Percentiles rank a stretch among this genome's conserved stretches.
Conservation (phyloP, 1,284 basidiomycete species). For the Porphyrellus sp. region DNA sequence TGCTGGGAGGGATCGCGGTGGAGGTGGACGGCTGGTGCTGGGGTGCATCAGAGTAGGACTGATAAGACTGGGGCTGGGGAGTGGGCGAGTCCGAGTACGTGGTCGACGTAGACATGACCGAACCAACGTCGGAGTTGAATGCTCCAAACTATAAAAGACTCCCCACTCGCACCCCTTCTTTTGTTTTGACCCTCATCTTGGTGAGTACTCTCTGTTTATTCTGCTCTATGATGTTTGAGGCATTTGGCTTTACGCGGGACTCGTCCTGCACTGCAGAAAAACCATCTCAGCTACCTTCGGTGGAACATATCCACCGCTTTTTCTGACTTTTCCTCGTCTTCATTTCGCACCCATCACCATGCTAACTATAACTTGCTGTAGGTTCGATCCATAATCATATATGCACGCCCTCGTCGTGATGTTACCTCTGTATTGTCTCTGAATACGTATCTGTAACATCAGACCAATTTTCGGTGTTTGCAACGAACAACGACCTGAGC, state of each 20-base stretch:
- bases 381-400: background rate
- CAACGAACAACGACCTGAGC: too few species aligned
- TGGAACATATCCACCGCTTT: constrained; percentile 42
- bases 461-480: background rate
- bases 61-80: constrained; percentile 29
- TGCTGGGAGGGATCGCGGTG: constrained; percentile 12
- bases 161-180: background rate
- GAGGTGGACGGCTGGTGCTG: constrained; percentile 18
- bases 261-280: constrained; percentile 54
- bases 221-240: constrained; percentile 77
- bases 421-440: background rate
- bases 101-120: constrained; percentile 34
- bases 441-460: background rate
- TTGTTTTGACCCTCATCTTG: background rate
- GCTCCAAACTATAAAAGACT: constrained; percentile 25
- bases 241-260: constrained; percentile 85
- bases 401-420: background rate
- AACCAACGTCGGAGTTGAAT: constrained; percentile 30
- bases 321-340: constrained; percentile 38
- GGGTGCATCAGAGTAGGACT: constrained; percentile 21
- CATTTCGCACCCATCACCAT: background rate
- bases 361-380: constrained; percentile 13
- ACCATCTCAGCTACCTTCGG: constrained; percentile 63
- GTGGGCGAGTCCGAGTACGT: constrained; percentile 34
- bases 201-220: constrained; percentile 12